phyloP scores from a whole-genome alignment of 2,329 filamentous ascomycete species.

The Ophiostoma sp. region DNA sequence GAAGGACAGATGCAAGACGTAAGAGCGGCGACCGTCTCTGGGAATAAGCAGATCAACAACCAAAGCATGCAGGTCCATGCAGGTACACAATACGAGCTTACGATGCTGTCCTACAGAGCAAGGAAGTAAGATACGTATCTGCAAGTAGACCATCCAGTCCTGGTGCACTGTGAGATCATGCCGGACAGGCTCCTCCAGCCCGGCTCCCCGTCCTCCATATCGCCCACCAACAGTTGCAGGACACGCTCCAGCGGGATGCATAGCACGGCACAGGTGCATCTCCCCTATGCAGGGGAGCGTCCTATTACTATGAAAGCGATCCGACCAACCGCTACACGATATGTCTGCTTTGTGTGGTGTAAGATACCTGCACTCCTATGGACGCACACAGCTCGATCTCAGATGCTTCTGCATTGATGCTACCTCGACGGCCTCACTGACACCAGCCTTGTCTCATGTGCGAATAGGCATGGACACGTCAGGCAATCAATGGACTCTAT shows the following conservation, averaged over 20 bases:
- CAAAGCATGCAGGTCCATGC: conserved; percentile 11
- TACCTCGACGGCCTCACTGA: neutral
- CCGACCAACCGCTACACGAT: too few species aligned
- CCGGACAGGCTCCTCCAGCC: neutral
- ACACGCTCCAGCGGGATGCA: neutral
- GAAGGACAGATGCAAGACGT: neutral
- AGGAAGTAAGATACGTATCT: neutral
- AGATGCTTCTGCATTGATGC: neutral
- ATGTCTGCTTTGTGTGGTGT: neutral
- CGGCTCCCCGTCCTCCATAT: neutral
- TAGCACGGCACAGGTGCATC: neutral
- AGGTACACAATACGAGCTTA: conserved; percentile 16
- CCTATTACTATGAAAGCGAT: neutral
- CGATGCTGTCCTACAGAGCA: neutral
- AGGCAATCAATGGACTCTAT: neutral
- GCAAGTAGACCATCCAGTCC: neutral
- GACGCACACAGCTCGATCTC: neutral
- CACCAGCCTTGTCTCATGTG: neutral
- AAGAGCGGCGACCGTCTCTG: neutral
- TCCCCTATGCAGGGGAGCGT: neutral
- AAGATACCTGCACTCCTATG: neutral
- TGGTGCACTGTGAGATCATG: neutral
- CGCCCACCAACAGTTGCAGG: neutral
- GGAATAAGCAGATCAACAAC: neutral
- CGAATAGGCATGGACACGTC: neutral